Evolutionary conservation across 306 rosid species (phyloP), one percentile per base, ranked within the genome.

Genomic region (Casuarina cunninghamiana): DNA sequence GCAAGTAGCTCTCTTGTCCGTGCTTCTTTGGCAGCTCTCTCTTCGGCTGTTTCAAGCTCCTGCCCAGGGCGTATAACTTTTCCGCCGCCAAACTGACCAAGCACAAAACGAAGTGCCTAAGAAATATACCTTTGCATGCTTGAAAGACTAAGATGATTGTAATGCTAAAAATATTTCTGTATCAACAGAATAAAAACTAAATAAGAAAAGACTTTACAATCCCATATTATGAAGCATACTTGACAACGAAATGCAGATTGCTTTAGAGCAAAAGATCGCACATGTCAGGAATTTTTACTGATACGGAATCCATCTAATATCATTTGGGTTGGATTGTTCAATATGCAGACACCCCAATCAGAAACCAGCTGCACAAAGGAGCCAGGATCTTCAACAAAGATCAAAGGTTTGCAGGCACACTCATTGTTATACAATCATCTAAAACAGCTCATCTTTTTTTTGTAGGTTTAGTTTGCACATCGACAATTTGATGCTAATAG

Each of bases 81-180:
- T 80, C 98, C 98, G 72, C 98, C 98, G 44, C 98, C 98, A 83
- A 82, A 94, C 97, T 91, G 81, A 85, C 73, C 44, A 67, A 35
- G 42, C 44, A 67, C 58, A 53, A 19, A 74, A 74, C 15, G 41
- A 21, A 73, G 73, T 32, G 15, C 44, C 45, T 13, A 38, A 46
- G 4, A 63, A 63, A 63, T 6, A 4, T 3, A 5, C 0, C 19
- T 63, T 38, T 15, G 9, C 45, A 3, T 2, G 69, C 26, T 15
- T 13, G n/a, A 13, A 45, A 37, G 69, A 38, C 17, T 63, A 54
- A 49, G 16, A 49, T 9, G 60, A 19, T 54, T 54, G 32, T 54
- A 35, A 38, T 45, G 15, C 45, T 63, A 63, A 63, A 62, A 62
- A 45, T 5, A 54, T 7, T 5, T 54, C 60, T 0, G n/a, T 16